Evolutionary conservation across 306 rosid genomes (phyloP).

Genomic region (Lathyrus oleraceus): DNA sequence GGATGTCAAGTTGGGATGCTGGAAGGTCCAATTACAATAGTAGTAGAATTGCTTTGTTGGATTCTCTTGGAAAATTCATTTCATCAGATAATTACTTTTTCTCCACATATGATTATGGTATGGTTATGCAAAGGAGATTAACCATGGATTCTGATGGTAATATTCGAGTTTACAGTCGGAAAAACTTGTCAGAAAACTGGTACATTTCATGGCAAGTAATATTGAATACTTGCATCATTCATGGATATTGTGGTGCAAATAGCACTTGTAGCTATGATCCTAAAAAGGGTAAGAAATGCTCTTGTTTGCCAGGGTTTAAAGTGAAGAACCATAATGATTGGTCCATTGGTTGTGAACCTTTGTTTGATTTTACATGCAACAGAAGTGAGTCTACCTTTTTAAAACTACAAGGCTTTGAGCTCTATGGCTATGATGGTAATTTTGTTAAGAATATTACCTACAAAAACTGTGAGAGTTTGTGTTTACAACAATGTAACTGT

Average conservation of each 20-base stretch:
- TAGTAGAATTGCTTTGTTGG: constrained; percentile 7
- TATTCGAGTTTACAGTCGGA: constrained; percentile 38
- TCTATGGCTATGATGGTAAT: constrained; percentile 39
- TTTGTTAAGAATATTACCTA: not conserved
- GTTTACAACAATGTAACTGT: constrained; percentile 36
- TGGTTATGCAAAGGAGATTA: constrained; percentile 27
- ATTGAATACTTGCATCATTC: not conserved
- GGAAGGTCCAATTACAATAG: constrained; percentile 31
- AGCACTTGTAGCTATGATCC: constrained; percentile 29
- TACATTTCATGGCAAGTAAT: constrained; percentile 38
- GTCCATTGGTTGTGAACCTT: constrained; percentile 53
- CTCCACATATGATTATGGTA: constrained; percentile 35
- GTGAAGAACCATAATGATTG: constrained; percentile 32
- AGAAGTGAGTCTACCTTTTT: constrained; percentile 28
- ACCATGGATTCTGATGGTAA: constrained; percentile 42
- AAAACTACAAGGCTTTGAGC: constrained; percentile 5
- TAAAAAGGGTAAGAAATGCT: constrained; percentile 29
- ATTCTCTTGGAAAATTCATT: constrained; percentile 11
- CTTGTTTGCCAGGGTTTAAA: constrained; percentile 36
- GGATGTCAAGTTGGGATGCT: not conserved
- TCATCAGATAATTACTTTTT: constrained; percentile 19
- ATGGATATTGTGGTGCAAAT: constrained; percentile 48
- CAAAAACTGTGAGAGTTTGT: constrained; percentile 26
- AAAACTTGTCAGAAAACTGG: constrained; percentile 11
- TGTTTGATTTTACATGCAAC: constrained; percentile 25